Conservation (phyloP, 768 basidiomycete genomes). For the Mycena sanguinolenta region DNA sequence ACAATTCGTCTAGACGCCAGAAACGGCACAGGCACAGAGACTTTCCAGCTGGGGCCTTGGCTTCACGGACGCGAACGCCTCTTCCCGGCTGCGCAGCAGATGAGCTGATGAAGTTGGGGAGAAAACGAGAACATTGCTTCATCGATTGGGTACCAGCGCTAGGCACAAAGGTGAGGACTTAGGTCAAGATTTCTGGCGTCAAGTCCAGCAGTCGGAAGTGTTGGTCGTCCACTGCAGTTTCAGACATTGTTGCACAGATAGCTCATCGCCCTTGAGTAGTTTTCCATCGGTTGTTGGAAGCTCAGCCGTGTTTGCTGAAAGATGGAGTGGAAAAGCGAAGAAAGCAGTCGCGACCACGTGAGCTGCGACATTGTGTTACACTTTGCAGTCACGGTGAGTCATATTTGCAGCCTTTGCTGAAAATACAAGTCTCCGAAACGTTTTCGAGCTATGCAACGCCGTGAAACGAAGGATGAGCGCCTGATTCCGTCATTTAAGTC, state of each 20-base stretch:
- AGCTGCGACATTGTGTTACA: too few relatives aligned
- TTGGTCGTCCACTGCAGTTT: not conserved
- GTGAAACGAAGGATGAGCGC: too few relatives aligned
- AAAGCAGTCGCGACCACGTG: constrained; percentile 9
- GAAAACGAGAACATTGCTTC: constrained; percentile 2
- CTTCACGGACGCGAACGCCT: not conserved
- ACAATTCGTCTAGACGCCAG: constrained; percentile 27
- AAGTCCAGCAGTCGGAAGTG: constrained; percentile 20
- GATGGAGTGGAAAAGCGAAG: not conserved
- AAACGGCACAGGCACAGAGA: constrained; percentile 18
- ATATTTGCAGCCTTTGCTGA: too few relatives aligned
- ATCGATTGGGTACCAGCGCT: not conserved
- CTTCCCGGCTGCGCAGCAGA: constrained; percentile 24
- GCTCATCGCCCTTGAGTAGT: too few relatives aligned
- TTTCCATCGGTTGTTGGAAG: not conserved
- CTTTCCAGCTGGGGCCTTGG: constrained; percentile 25
- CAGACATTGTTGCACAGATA: too few relatives aligned
- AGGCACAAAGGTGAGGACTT: constrained; percentile 18
- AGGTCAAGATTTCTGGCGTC: constrained; percentile 16
- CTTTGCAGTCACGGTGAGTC: too few relatives aligned
- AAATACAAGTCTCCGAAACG: too few relatives aligned
- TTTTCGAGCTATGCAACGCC: too few relatives aligned
- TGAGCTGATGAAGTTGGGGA: not conserved
- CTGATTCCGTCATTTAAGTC: too few relatives aligned
- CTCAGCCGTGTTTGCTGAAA: too few relatives aligned